phyloP scores from a whole-genome alignment of 1,139 yeast species.

The Hansenula sp. region DNA sequence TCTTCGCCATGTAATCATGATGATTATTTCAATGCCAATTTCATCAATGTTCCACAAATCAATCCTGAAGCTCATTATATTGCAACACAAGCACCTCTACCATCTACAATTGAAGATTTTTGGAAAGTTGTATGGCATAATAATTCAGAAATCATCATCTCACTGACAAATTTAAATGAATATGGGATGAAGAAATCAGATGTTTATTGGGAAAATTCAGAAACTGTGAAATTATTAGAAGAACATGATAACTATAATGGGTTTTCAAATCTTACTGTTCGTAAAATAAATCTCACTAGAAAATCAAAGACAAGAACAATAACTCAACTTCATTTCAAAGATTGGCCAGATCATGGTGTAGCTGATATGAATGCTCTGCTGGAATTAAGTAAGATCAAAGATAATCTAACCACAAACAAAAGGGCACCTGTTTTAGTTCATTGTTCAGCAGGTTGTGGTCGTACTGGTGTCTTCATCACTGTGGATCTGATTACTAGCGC shows the following conservation, averaged over 20 bases:
- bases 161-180: constrained; percentile 58
- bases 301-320: constrained; percentile 27
- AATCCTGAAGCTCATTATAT: constrained; percentile 44
- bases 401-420: constrained; percentile 25
- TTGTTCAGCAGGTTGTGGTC: constrained; percentile 91
- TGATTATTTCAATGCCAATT: constrained; percentile 64
- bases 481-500: constrained; percentile 59
- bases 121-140: constrained; percentile 73
- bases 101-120: constrained; percentile 72
- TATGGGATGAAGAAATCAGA: constrained; percentile 51
- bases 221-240: constrained; percentile 24
- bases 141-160: constrained; percentile 58
- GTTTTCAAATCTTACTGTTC: constrained; percentile 27
- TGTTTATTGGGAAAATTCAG: constrained; percentile 44
- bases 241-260: constrained; percentile 25
- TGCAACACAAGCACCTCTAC: constrained; percentile 85
- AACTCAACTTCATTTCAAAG: constrained; percentile 63
- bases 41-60: constrained; percentile 36
- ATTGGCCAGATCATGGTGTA: constrained; percentile 83
- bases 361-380: constrained; percentile 52
- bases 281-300: constrained; percentile 25
- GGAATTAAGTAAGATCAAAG: constrained; percentile 47
- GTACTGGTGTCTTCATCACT: constrained; percentile 84
- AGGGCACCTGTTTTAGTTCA: constrained; percentile 58
- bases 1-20: constrained; percentile 14